phyloP scores from a whole-genome alignment of 257 asterid species.

The Dorcoceras hygrometricum region DNA sequence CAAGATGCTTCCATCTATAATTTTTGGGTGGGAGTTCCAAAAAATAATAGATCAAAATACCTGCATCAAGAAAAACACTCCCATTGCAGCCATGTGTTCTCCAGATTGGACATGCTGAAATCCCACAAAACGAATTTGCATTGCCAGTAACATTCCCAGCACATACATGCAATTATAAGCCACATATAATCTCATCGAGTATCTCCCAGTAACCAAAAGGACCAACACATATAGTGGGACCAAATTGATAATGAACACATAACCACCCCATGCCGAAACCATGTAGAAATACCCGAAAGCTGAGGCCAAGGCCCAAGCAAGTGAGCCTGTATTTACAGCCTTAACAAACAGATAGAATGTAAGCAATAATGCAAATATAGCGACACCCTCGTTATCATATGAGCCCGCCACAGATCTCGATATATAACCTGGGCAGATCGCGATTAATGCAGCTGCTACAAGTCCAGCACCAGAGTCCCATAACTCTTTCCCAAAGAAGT shows the following conservation, averaged over 20 bases:
- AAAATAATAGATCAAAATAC: conserved; percentile 26
- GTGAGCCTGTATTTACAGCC: conserved; percentile 99
- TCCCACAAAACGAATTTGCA: conserved; percentile 99
- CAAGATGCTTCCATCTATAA: conserved; percentile 6
- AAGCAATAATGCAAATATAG: conserved; percentile 89
- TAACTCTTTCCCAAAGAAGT: conserved; percentile 95
- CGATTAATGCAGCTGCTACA: conserved; percentile 91
- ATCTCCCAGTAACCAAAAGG: conserved; percentile 87
- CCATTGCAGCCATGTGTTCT: conserved; percentile 99
- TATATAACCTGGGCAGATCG: conserved; percentile 98
- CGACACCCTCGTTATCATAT: conserved; percentile 96
- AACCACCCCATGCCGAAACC: conserved; percentile 99
- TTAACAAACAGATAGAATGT: conserved; percentile 95
- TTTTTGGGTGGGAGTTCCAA: conserved; percentile 1
- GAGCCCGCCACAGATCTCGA: conserved; percentile 99
- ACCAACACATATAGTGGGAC: conserved; percentile 91
- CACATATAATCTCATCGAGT: conserved; percentile 92
- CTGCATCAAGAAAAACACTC: conserved; percentile 98
- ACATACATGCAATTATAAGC: conserved; percentile 94
- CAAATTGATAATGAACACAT: conserved; percentile 92
- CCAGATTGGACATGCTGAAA: conserved; percentile 99
- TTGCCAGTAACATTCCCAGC: conserved; percentile 89
- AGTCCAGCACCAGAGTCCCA: conserved; percentile 99
- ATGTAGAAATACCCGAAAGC: conserved; percentile 96
- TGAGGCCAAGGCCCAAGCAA: conserved; percentile 94